Evolutionary conservation across 352 stramenopile genomes (phyloP), one percentile per base, ranked within the genome.

Genomic region (Phytophthora palmivora): DNA sequence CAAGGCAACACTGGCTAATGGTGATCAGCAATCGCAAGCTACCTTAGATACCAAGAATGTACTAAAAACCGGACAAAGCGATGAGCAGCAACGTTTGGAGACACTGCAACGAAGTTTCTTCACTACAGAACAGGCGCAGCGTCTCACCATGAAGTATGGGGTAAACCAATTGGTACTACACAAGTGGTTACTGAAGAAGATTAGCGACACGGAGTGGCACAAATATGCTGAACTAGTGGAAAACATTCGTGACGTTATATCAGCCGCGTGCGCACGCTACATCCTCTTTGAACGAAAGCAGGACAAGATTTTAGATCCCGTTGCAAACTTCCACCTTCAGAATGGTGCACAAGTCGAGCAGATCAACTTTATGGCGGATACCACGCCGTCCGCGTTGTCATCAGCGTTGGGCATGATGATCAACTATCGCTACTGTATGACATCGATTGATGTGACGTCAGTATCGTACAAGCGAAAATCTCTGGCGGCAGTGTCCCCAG

Each of bases 391-490:
- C 15, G 78, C 77, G 9, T 55, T 92, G 30, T 50, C 54, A 14
- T 74, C 50, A 7, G 76, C 82, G 18, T 74, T 88, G 6, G 82
- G 79, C 7, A 86, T 91, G 64, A 95, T 95, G 87, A 89, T 95
- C 70, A 95, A 95, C 63, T 95, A 95, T 53, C 83, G 87, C 42
- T 95, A 95, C 54, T 89, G 81, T 54, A 93, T 95, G 82, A 91
- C 72, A 5, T 89, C 80, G 26, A 84, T 91, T 45, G 78, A 91
- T 24, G 65, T 78, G 5, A 93, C 87, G 11, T 94, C 84, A 3
- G 74, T 88, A 7, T 92, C 84, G 26, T 95, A 95, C 75, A 92
- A 91, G 42, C 78, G 82, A 14, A 76, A 89, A 45, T 89, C 82
- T 12, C 64, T 86, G 6, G 87, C 75, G 1, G 87, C 87, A 1